These are phyloP conservation scores for Pugionium dolabratum DNA, from an alignment of 345 rosid species.

Conservation along the genomic window DNA sequence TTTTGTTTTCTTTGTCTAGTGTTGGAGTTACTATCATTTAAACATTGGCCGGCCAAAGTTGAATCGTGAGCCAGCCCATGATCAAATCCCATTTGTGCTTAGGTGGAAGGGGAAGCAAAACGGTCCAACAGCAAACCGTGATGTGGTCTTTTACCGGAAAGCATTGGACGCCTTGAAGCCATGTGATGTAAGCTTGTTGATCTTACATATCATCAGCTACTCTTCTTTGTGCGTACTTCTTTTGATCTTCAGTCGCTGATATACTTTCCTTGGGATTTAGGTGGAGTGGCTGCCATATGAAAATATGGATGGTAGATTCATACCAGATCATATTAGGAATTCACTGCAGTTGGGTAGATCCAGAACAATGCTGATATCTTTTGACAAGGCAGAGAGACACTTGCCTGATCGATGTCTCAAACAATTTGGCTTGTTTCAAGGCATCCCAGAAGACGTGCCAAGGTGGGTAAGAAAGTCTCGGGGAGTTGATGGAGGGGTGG, in stretches of 20 bases:
- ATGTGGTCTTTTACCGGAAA: conserved; percentile 84
- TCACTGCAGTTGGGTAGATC: conserved; percentile 80
- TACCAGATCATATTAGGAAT: conserved; percentile 63
- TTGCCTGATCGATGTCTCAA: conserved; percentile 92
- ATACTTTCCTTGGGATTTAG: conserved; percentile 37
- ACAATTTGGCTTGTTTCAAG: conserved; percentile 74
- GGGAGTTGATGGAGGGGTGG: conserved; percentile 96
- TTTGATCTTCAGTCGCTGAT: not conserved
- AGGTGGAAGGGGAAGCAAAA: conserved; percentile 97
- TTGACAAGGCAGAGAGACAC: conserved; percentile 98
- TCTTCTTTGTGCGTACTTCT: not conserved
- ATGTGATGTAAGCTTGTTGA: conserved; percentile 54
- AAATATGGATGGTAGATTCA: conserved; percentile 59
- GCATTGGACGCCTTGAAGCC: conserved; percentile 78
- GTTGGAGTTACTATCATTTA: conserved; percentile 96
- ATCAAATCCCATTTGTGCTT: conserved; percentile 85
- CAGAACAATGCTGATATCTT: conserved; percentile 88
- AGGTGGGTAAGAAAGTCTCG: conserved; percentile 94
- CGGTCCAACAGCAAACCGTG: conserved; percentile 91
- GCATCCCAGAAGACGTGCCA: conserved; percentile 77
- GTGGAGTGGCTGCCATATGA: conserved; percentile 93
- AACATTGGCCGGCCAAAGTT: conserved; percentile 88
- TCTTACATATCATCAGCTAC: conserved; percentile 4
- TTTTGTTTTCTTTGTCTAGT: conserved; percentile 46
- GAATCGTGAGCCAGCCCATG: conserved; percentile 70